A percentile compares a stretch with the other conserved stretches of the same genome.
phyloP scores from a whole-genome alignment of 108 stramenopile species.

The Nitzschia putrida region DNA sequence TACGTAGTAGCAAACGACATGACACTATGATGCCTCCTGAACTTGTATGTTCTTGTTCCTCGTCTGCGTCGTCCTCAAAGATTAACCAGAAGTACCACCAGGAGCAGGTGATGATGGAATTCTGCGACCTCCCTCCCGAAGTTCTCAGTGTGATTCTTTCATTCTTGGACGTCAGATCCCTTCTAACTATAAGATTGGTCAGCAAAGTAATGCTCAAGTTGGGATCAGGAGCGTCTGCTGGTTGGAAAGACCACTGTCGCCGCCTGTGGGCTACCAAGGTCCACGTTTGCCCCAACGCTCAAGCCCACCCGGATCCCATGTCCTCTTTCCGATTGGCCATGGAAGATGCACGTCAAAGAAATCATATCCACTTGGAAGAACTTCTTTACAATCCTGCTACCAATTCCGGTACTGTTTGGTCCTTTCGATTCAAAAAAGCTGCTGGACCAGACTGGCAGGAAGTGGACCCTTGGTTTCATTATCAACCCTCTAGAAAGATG shows the following conservation, averaged over 20 bases:
- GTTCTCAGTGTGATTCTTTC: slow-evolving; percentile 26
- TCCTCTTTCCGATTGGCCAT: slow-evolving; percentile 50
- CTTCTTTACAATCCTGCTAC: slow-evolving; percentile 57
- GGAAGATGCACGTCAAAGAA: slow-evolving; percentile 46
- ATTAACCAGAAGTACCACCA: too few species aligned
- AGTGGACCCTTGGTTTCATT: slow-evolving; percentile 66
- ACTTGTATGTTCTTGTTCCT: too few species aligned
- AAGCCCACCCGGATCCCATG: slow-evolving; percentile 19
- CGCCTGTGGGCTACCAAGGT: slow-evolving; percentile 60
- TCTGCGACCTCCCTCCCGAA: slow-evolving; percentile 36
- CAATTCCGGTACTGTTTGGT: slow-evolving; percentile 58
- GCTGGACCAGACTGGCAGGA: slow-evolving; percentile 77
- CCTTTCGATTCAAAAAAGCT: slow-evolving; percentile 76
- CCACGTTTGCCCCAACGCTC: slow-evolving; percentile 50
- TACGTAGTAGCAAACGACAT: too few species aligned
- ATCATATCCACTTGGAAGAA: slow-evolving; percentile 55
- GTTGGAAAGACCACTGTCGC: slow-evolving; percentile 63
- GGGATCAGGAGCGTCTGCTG: slow-evolving; percentile 46
- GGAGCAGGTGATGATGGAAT: too few species aligned
- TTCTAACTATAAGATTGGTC: slow-evolving; percentile 16
- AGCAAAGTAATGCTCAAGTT: slow-evolving; percentile 32
- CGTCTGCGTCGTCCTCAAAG: too few species aligned
- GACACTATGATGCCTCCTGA: too few species aligned
- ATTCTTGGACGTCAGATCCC: slow-evolving; percentile 43
- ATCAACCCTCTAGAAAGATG: slow-evolving; percentile 59